phyloP scores from a whole-genome alignment of 768 basidiomycete species.

The Auricularia sp. region DNA sequence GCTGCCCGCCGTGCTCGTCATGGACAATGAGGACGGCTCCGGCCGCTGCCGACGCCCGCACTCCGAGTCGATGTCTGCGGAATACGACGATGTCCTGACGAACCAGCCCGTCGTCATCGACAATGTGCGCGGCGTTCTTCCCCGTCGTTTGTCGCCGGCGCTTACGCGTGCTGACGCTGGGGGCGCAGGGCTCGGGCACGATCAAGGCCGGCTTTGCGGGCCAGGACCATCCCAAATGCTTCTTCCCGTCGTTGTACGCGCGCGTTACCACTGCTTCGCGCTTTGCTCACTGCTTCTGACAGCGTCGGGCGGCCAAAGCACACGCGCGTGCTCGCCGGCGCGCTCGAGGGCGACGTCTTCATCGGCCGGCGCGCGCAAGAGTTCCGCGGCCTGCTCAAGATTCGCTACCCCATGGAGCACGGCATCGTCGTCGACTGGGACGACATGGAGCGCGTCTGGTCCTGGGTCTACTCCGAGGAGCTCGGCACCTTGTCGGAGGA shows the following conservation, averaged over 20 bases:
- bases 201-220: conserved; percentile 99
- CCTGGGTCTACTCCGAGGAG: conserved; percentile 93
- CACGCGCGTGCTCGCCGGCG: conserved; percentile 95
- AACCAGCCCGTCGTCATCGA: conserved; percentile 99
- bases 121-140: conserved; percentile 53
- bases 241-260: conserved; percentile 94
- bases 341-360: conserved; percentile 91
- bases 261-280: too few species aligned
- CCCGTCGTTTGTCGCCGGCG: not conserved
- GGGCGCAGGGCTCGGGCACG: conserved; percentile 80
- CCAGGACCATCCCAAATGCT: conserved; percentile 98
- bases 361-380: conserved; percentile 95
- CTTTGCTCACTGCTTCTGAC: conserved; percentile 1
- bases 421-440: conserved; percentile 99
- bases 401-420: conserved; percentile 99
- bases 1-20: not conserved
- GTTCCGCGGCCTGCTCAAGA: conserved; percentile 88
- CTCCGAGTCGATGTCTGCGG: conserved; percentile 52
- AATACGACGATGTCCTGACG: conserved; percentile 89
- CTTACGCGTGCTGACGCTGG: conserved; percentile 5
- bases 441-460: conserved; percentile 99
- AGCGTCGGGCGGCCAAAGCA: conserved; percentile 97
- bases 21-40: not conserved
- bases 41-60: too few species aligned
- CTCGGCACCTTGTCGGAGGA: conserved; percentile 93